Conservation (phyloP, 1,139 yeast genomes). For the Petasospora fabianii region DNA sequence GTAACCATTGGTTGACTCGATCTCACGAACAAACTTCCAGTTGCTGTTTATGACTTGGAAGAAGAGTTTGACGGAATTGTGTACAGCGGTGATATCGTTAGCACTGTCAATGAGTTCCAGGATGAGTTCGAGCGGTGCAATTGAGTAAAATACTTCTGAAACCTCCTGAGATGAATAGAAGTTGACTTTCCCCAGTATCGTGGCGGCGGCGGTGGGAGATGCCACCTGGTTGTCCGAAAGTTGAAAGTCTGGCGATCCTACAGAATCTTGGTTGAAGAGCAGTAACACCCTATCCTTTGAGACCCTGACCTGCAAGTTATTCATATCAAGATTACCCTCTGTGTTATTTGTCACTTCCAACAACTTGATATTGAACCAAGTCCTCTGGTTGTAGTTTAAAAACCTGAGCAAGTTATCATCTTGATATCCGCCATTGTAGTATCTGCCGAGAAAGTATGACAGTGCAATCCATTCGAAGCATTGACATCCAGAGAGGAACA, state of each 20-base stretch:
- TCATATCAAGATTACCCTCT: slow-evolving; percentile 18
- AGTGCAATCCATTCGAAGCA: slow-evolving; percentile 35
- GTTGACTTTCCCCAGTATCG: slow-evolving; percentile 20
- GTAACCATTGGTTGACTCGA: slow-evolving; percentile 40
- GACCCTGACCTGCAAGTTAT: slow-evolving; percentile 17
- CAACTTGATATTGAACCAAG: slow-evolving; percentile 31
- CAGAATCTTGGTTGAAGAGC: slow-evolving; percentile 19
- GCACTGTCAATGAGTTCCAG: slow-evolving; percentile 34
- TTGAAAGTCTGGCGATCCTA: slow-evolving; percentile 2
- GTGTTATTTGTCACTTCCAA: slow-evolving; percentile 20
- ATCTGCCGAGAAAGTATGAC: slow-evolving; percentile 36
- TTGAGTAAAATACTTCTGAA: slow-evolving; percentile 33
- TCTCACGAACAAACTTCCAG: slow-evolving; percentile 33
- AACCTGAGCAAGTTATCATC: slow-evolving; percentile 33
- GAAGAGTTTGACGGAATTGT: slow-evolving; percentile 29
- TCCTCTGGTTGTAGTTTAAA: slow-evolving; percentile 32
- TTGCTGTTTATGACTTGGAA: slow-evolving; percentile 32
- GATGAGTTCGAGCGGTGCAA: slow-evolving; percentile 35
- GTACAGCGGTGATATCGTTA: slow-evolving; percentile 23
- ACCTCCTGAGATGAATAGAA: slow-evolving; percentile 23
- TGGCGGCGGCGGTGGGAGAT: too few species aligned
- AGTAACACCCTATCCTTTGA: slow-evolving; percentile 16
- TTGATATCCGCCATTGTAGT: slow-evolving; percentile 37
- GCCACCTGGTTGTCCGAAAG: slow-evolving; percentile 1
- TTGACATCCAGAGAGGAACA: slow-evolving; percentile 28